Conservation (phyloP, 2,329 filamentous ascomycete genomes). For the Hysterium pulicare region DNA sequence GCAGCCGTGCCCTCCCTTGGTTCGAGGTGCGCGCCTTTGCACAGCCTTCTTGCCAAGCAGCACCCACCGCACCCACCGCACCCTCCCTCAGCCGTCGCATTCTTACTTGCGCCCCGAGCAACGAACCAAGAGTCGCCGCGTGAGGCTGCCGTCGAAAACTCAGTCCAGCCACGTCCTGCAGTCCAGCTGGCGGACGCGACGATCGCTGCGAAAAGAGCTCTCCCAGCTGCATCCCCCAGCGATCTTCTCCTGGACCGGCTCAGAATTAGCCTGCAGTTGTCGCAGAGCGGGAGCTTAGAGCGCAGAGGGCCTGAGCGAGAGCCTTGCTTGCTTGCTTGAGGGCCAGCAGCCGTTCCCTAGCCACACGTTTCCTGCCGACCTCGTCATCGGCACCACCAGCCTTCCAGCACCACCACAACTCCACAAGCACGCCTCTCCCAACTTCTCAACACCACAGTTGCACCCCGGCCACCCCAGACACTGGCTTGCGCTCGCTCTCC, state of each 20-base stretch:
- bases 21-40: background rate
- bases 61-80: too few relatives aligned
- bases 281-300: background rate
- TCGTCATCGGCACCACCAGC: constrained; percentile 22
- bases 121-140: background rate
- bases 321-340: background rate
- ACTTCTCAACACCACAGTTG: background rate
- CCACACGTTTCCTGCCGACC: constrained; percentile 14
- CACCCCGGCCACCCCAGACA: background rate
- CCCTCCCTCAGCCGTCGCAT: too few relatives aligned
- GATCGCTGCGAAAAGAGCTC: background rate
- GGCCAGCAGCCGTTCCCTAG: constrained; percentile 7
- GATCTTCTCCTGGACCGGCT: background rate
- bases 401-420: constrained; percentile 3
- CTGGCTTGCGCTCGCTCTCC: background rate
- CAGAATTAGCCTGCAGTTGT: background rate
- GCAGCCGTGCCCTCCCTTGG: background rate
- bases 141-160: background rate
- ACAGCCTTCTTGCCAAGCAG: constrained; percentile 1
- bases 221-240: background rate
- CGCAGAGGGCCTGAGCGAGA: background rate
- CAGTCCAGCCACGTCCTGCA: background rate
- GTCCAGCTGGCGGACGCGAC: background rate
- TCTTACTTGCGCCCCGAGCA: too few relatives aligned
- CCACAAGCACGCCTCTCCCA: constrained; percentile 1